Evolutionary conservation across 2,329 filamentous ascomycete species (phyloP).

Genomic region (Bipolaris sorokiniana): DNA sequence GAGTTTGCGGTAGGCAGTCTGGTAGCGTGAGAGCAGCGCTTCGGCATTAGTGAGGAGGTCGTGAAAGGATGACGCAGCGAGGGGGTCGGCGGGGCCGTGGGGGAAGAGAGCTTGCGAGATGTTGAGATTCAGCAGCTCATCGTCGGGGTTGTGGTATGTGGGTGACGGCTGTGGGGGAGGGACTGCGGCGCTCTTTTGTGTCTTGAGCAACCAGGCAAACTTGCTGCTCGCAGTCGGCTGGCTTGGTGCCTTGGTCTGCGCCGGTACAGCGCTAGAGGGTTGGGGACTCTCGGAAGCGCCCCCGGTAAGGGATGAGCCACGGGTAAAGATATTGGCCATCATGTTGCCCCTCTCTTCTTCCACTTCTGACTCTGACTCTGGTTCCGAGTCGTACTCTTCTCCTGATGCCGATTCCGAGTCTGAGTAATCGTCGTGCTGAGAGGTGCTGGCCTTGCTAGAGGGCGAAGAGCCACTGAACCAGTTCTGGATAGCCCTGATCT

Average conservation of each 20-base stretch:
- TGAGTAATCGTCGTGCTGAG: constrained; percentile 37
- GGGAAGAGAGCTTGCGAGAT: constrained; percentile 62
- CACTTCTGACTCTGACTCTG: constrained; percentile 25
- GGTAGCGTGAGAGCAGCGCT: constrained; percentile 60
- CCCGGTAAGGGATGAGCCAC: constrained; percentile 36
- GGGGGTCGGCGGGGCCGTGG: constrained; percentile 55
- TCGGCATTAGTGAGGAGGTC: constrained; percentile 64
- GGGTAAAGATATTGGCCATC: constrained; percentile 45
- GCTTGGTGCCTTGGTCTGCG: constrained; percentile 28
- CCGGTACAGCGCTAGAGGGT: constrained; percentile 23
- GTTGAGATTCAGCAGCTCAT: constrained; percentile 62
- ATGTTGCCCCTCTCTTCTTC: constrained; percentile 38
- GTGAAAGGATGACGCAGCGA: constrained; percentile 62
- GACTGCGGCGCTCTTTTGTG: constrained; percentile 41
- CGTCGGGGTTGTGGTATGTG: constrained; percentile 46
- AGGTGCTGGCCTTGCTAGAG: constrained; percentile 55
- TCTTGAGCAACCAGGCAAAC: constrained; percentile 47
- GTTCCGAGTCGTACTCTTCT: constrained; percentile 34
- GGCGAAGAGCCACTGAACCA: constrained; percentile 62
- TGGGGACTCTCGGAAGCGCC: constrained; percentile 29
- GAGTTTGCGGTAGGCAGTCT: constrained; percentile 60
- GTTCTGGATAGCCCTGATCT: constrained; percentile 50
- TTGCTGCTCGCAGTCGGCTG: constrained; percentile 39
- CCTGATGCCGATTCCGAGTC: constrained; percentile 37
- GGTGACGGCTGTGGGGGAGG: constrained; percentile 35